phyloP scores from a whole-genome alignment of 768 basidiomycete species.

The Tylopilus sp. region DNA sequence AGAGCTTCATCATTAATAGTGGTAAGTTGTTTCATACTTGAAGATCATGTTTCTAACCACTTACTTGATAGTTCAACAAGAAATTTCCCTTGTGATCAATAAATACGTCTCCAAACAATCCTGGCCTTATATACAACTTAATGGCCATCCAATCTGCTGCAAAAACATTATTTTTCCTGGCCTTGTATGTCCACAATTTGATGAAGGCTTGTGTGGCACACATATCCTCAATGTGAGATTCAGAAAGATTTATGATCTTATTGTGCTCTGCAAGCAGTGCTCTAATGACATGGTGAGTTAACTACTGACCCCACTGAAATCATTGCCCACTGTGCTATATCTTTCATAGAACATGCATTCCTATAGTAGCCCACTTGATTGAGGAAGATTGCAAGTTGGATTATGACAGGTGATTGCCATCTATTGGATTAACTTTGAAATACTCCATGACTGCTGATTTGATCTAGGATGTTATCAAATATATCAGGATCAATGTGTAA shows the following conservation, averaged over 20 bases:
- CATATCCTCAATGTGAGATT: too few relatives aligned
- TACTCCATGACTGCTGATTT: too few relatives aligned
- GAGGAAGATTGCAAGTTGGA: neutral
- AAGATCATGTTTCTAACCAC: neutral
- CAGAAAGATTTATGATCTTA: neutral
- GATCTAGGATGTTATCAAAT: too few relatives aligned
- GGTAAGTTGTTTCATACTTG: neutral
- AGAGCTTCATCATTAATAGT: too few relatives aligned
- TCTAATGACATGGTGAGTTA: neutral
- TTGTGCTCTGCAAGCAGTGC: neutral
- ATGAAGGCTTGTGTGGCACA: too few relatives aligned
- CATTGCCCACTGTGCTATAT: neutral
- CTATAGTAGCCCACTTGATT: neutral
- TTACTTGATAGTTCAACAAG: neutral
- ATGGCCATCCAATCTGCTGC: neutral
- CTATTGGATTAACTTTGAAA: neutral
- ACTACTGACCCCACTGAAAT: neutral
- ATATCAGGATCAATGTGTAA: too few relatives aligned
- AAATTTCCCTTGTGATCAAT: slow-evolving; percentile 1
- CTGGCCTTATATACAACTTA: neutral
- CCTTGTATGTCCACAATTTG: neutral
- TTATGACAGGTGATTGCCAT: neutral
- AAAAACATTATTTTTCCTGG: neutral
- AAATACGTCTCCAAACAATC: neutral
- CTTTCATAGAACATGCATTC: neutral